Evolutionary conservation across 805 yeast species (phyloP).

Genomic region (Lipomyces chichibuensis): DNA sequence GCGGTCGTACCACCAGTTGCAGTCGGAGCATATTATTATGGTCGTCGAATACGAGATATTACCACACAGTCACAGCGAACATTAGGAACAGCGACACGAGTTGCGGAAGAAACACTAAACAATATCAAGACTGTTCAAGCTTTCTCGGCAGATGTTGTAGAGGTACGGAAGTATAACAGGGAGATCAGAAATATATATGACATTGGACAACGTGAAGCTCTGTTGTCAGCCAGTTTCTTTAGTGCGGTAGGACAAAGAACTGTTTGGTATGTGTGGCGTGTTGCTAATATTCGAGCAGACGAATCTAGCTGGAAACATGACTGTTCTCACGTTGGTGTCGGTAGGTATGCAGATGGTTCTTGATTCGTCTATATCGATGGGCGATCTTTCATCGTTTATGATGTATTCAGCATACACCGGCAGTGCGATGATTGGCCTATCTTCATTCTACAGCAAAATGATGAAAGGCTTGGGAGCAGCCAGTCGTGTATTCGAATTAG

Average conservation of each 20-base stretch:
- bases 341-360: constrained; percentile 85
- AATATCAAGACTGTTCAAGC: constrained; percentile 87
- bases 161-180: constrained; percentile 71
- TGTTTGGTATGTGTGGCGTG: constrained; percentile 41
- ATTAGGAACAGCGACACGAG: constrained; percentile 82
- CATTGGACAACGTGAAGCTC: constrained; percentile 79
- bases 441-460: constrained; percentile 87
- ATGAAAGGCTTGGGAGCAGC: constrained; percentile 99
- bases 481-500: constrained; percentile 82
- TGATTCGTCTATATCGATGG: constrained; percentile 73
- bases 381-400: constrained; percentile 89
- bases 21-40: constrained; percentile 78
- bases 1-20: constrained; percentile 81
- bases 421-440: constrained; percentile 82
- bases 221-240: constrained; percentile 63
- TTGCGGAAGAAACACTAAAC: constrained; percentile 85
- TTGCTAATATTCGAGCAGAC: constrained; percentile 68
- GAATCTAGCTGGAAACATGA: constrained; percentile 80
- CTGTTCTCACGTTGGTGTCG: constrained; percentile 71
- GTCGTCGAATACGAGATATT: constrained; percentile 71
- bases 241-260: constrained; percentile 49
- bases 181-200: constrained; percentile 67
- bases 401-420: constrained; percentile 96
- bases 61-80: constrained; percentile 79
- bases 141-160: constrained; percentile 80